These are phyloP conservation scores for Cytospora chrysosperma DNA, from an alignment of 2,329 filamentous ascomycete species.

Conservation along the genomic window DNA sequence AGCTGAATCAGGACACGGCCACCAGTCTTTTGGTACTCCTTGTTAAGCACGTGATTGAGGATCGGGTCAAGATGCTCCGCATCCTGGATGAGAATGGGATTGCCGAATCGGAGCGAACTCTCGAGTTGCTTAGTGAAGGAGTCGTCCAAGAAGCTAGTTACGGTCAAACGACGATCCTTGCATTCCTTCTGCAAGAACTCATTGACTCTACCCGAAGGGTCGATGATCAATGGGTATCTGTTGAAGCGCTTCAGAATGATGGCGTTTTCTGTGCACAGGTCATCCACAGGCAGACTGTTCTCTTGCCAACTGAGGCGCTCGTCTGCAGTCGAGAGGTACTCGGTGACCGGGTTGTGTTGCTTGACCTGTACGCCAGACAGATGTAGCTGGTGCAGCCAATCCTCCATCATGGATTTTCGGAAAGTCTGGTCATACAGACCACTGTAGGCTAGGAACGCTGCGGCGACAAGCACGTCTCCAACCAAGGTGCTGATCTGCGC, in stretches of 20 bases:
- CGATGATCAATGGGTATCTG: conserved; percentile 95
- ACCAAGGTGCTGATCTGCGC: conserved; percentile 96
- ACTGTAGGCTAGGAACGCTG: conserved; percentile 94
- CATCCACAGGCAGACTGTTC: conserved; percentile 89
- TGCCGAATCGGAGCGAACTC: conserved; percentile 94
- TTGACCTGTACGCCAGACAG: conserved; percentile 94
- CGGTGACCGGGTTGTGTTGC: conserved; percentile 87
- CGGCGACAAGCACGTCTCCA: conserved; percentile 92
- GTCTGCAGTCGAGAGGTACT: conserved; percentile 95
- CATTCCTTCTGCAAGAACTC: conserved; percentile 95
- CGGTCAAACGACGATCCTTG: conserved; percentile 88
- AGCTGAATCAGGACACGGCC: conserved; percentile 97
- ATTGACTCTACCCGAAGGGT: conserved; percentile 90
- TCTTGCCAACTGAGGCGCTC: conserved; percentile 94
- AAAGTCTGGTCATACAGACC: conserved; percentile 98
- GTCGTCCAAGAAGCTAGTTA: conserved; percentile 97
- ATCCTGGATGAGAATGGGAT: conserved; percentile 97
- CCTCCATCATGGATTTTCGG: conserved; percentile 95
- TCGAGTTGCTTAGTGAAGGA: conserved; percentile 98
- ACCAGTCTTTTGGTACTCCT: conserved; percentile 98
- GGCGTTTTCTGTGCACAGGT: conserved; percentile 97
- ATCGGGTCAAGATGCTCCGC: conserved; percentile 96
- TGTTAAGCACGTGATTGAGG: conserved; percentile 97
- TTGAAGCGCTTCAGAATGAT: conserved; percentile 98
- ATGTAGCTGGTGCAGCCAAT: conserved; percentile 92